Evolutionary conservation across 192 early-diverging fungal genomes (phyloP), one percentile per base, ranked within the genome.

Genomic region (Coemansia sp.): DNA sequence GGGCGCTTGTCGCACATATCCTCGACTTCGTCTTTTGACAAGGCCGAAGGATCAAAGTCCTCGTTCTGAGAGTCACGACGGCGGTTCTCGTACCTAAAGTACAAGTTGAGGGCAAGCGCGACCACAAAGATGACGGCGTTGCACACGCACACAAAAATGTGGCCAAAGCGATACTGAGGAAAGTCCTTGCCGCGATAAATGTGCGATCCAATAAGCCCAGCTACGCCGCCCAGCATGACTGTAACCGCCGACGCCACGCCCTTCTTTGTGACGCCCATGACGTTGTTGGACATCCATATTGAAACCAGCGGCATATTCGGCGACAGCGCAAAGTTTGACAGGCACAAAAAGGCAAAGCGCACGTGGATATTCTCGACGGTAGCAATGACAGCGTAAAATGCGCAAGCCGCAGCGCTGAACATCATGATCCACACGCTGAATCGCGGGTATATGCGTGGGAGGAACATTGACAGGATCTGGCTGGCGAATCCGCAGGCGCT

Each of bases 211-310:
- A 84, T 74, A 49, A 88, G 74, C 1, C 78, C 70, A 18, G 82
- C 79, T 8, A 86, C 58, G 16, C 84, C 80, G 8, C 84, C 86
- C 10, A 87, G 62, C 64, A 87, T 88, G 18, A 82, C 73, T 0
- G 81, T 71, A 7, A 53, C 64, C 0, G 74, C 79, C 24, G 79
- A 59, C 0, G 80, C 84, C 8, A 87, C 86, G 24, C 84, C 89
- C 43, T 85, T 84, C 43, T 89, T 86, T 1, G 87, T 87, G 12
- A 82, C 82, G 8, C 87, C 85, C 27, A 87, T 55, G 4, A 84
- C 70, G 47, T 90, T 90, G 55, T 85, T 86, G 8, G 84, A 76
- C 68, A 89, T 76, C 89, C 89, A 90, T 7, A 67, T 59, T 8
- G 67, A 71, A 22, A 75, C 79, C 43, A 85, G 30, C 27, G 84